Evolutionary conservation across 805 yeast species (phyloP), one percentile per base, ranked within the genome.

Genomic region (Vanderwaltozyma tropicalis): DNA sequence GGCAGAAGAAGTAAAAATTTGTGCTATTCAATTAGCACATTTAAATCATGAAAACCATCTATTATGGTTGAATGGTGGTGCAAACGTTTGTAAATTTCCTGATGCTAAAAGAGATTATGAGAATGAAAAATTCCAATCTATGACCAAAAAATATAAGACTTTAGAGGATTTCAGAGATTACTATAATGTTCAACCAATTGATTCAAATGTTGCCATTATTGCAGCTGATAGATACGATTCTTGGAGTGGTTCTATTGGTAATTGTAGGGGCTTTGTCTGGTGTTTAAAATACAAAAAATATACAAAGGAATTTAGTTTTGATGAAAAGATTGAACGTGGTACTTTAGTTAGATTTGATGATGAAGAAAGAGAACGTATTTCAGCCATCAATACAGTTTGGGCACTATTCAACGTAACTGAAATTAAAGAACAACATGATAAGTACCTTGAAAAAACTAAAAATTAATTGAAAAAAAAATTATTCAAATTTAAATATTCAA

Each of bases 51-150:
- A 41, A 11, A 37, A 32, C 6, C 26, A 33, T 4, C 32, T 46
- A 31, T 27, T 47, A 21, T 48, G 53, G 53, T 27, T 43, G 14
- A 48, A 48, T 39, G 48, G 50, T 22, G 53, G 53, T 12, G 37
- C 46, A 7, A 40, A 41, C 14, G 29, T 41, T 30, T 48, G 53
- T 40, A 47, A 47, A 32, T 39, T 36, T 20, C 35, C 39, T n/a
- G 29, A 24, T 7, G 39, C 45, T 10, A 32, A 39, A 16, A 29
- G 25, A 4, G 53, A 45, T 31, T 46, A 44, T 44, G 31, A 38
- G 2, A 32, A 35, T 18, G 40, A 43, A 3, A 34, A 34, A 1
- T 25, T 41, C 2, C 38, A 38, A 31, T 13, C 28, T 4, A 30
- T 35, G 17, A 35, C 37, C 7, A 13, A 32, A 2, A 24, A 19